Evolutionary conservation across 2,329 filamentous ascomycete species (phyloP), one percentile per base, ranked within the genome.

Genomic region (Aspergillus versicolor): DNA sequence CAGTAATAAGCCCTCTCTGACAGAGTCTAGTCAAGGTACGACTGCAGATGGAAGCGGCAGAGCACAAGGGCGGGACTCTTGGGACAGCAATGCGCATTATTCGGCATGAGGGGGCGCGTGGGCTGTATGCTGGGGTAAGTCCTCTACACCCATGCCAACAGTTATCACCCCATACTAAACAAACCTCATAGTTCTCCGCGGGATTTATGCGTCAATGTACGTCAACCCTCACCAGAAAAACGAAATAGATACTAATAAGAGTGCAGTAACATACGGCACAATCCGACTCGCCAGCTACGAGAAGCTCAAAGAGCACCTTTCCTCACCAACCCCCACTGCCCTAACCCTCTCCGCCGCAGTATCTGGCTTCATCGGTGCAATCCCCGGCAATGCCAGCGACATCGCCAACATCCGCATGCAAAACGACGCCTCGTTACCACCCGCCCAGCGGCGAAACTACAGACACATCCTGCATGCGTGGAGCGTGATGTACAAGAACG

Each of bases 401-500:
- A 63, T 67, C 12, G 63, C 62, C 21, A 67, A 69, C 19, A 65
- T 69, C 21, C 56, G 63, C 12, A 68, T 69, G 65, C 66, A 67
- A 43, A 67, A 67, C 34, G 65, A 67, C 12, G 49, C 57, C 12
- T 64, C 66, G 2, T 51, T 67, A 13, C 58, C 65, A 7, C 27
- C 56, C 4, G 52, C 56, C 12, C 32, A 61, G 12, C 63, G 63
- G 13, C 62, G 58, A 1, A 65, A 63, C 46, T 67, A 68, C 52
- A 37, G 47, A 3, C 60, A 68, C 30, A 61, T 67, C 2, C 47
- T 69, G 6, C 61, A 69, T 48, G 65, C 64, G 3, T 67, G 65
- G 63, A 34, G 53, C 13, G 60, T 64, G 45, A 68, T 66, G 61
- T 66, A 62, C 21, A 58, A 51, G 3, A 12, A 53, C n/a, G 63